Conservation (phyloP, 768 basidiomycete species). For the Podaxis sp. region DNA sequence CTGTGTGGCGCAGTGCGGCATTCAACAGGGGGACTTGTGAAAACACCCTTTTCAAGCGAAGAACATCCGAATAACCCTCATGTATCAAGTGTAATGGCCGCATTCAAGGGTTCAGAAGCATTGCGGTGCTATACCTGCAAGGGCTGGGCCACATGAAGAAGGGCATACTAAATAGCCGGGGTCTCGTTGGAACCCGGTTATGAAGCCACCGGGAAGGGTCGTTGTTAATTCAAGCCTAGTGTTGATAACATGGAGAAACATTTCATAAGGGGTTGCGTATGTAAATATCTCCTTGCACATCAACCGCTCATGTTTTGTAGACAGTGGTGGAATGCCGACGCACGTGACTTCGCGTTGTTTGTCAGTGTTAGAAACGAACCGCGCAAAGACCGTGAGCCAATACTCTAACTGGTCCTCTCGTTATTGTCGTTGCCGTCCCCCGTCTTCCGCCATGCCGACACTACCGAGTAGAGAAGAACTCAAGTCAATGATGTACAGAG, state of each 20-base stretch:
- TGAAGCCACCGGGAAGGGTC: neutral
- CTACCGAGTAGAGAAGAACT: conserved; percentile 42
- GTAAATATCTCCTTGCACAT: neutral
- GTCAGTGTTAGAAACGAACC: conserved; percentile 50
- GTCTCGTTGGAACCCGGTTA: neutral
- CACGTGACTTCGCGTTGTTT: conserved; percentile 55
- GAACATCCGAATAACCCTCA: neutral
- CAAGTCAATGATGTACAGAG: conserved; percentile 46
- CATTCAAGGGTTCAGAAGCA: neutral
- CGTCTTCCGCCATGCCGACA: conserved; percentile 34
- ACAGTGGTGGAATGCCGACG: neutral
- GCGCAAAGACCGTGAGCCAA: conserved; percentile 27
- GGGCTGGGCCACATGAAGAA: neutral
- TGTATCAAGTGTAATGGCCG: neutral
- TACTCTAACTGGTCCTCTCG: conserved; percentile 5
- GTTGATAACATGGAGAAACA: neutral
- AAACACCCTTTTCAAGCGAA: neutral
- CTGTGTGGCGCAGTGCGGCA: neutral
- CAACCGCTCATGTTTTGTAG: too few relatives aligned
- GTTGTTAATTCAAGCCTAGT: neutral
- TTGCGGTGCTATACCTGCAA: neutral
- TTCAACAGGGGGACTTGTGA: too few relatives aligned
- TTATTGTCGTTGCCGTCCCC: conserved; percentile 18
- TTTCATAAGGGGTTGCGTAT: neutral
- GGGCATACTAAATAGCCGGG: neutral